A percentile compares a stretch with the other conserved stretches of the same genome.
Evolutionary conservation across 495 filamentous ascomycete genomes (phyloP).

Genomic region (Neurospora sp.): DNA sequence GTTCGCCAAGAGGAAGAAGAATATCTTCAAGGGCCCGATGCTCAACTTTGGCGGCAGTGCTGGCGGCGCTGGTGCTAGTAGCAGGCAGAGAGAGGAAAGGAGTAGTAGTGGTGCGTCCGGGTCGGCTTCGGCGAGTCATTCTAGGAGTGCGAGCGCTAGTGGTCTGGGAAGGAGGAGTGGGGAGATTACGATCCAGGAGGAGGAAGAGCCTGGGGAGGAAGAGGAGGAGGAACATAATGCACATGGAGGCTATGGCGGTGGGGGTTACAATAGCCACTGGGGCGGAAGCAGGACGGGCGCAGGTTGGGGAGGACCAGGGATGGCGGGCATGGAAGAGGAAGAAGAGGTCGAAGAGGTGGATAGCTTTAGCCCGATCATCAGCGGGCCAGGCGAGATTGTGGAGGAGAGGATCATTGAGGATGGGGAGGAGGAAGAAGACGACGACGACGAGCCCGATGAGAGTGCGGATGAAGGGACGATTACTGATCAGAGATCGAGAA

Average conservation of each 20-base stretch:
- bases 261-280: constrained; percentile 12
- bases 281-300: constrained; percentile 74
- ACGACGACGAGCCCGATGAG: not conserved
- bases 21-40: constrained; percentile 81
- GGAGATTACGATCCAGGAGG: constrained; percentile 74
- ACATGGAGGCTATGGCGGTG: not conserved
- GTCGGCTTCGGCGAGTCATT: constrained; percentile 19
- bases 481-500: not conserved
- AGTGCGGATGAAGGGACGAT: not conserved
- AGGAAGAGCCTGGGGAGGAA: constrained; percentile 57
- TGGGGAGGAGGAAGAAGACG: constrained; percentile 18
- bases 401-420: constrained; percentile 45
- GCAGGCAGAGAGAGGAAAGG: constrained; percentile 6
- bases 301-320: constrained; percentile 39
- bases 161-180: constrained; percentile 46
- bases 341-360: constrained; percentile 58
- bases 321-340: constrained; percentile 16
- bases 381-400: constrained; percentile 39
- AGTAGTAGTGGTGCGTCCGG: constrained; percentile 18
- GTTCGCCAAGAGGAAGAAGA: constrained; percentile 85
- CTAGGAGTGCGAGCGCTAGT: constrained; percentile 43
- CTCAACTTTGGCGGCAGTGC: constrained; percentile 30
- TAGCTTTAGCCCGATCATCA: constrained; percentile 45
- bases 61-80: constrained; percentile 16
- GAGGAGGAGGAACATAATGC: constrained; percentile 12